Percentiles rank a stretch among this genome's conserved stretches.
phyloP scores from a whole-genome alignment of 208 protist genomes.

The Naegleria lovaniensis region DNA sequence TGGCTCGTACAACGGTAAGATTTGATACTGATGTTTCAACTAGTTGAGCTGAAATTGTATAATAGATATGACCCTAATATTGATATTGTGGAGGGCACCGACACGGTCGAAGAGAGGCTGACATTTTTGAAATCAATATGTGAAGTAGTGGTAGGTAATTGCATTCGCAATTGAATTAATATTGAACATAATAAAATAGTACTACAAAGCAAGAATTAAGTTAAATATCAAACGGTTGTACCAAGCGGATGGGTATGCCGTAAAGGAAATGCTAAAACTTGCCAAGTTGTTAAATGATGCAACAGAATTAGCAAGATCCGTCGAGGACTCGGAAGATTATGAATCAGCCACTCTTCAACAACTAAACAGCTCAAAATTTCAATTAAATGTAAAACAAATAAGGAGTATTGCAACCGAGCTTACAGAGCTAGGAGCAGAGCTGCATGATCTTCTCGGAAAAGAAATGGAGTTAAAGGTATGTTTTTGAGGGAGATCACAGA shows the following conservation, averaged over 20 bases:
- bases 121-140: slow-evolving; percentile 72
- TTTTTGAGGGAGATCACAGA: too few species aligned
- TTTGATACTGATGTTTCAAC: neutral
- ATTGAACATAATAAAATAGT: neutral
- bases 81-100: slow-evolving; percentile 76
- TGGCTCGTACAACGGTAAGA: slow-evolving; percentile 70
- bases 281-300: slow-evolving; percentile 75
- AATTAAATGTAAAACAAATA: slow-evolving; percentile 62
- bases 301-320: slow-evolving; percentile 33
- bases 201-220: slow-evolving; percentile 75
- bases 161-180: neutral
- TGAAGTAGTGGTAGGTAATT: slow-evolving; percentile 6
- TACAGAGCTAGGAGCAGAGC: slow-evolving; percentile 67
- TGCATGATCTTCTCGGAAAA: slow-evolving; percentile 74
- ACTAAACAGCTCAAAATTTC: neutral
- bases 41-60: neutral
- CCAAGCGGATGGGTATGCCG: slow-evolving; percentile 81
- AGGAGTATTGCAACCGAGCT: slow-evolving; percentile 77
- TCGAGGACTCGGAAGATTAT: slow-evolving; percentile 58
- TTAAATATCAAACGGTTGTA: slow-evolving; percentile 90
- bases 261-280: slow-evolving; percentile 90
- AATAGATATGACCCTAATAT: slow-evolving; percentile 79
- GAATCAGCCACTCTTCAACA: slow-evolving; percentile 28
- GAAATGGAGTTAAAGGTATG: slow-evolving; percentile 57
- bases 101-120: slow-evolving; percentile 75